A percentile compares a stretch with the other conserved stretches of the same genome.
phyloP scores from a whole-genome alignment of 495 filamentous ascomycete species.

The Pyrenula massariospora region DNA sequence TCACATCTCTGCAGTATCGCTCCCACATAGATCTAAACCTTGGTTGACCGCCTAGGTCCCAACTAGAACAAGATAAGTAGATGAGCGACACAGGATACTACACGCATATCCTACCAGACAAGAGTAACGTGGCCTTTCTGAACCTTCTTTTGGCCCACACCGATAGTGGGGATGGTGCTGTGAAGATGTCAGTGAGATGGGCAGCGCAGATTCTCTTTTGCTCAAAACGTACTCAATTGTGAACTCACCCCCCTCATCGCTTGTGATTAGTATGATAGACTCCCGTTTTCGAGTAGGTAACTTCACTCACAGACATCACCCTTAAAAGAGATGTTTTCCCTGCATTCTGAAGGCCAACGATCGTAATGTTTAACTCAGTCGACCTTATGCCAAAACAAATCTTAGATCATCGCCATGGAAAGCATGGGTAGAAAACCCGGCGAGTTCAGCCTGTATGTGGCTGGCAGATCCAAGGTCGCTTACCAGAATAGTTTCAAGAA shows the following conservation, averaged over 20 bases:
- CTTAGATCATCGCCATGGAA: constrained; percentile 7
- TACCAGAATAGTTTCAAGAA: constrained; percentile 96
- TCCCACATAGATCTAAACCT: constrained; percentile 99
- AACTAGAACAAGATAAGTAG: constrained; percentile 34
- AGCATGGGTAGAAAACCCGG: constrained; percentile 18
- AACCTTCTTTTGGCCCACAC: constrained; percentile 97
- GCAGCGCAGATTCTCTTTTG: constrained; percentile 19
- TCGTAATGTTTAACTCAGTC: constrained; percentile 98
- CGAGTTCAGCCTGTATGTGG: constrained; percentile 1
- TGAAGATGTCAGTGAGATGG: constrained; percentile 17
- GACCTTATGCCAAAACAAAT: constrained; percentile 48
- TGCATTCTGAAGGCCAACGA: constrained; percentile 98
- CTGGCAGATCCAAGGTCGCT: constrained; percentile 25
- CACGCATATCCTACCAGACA: constrained; percentile 54
- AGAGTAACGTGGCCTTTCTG: constrained; percentile 97
- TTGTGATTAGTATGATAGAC: constrained; percentile 17
- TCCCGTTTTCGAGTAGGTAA: no score
- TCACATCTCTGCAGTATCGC: constrained; percentile 92
- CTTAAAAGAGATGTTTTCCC: constrained; percentile 92
- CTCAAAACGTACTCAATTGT: constrained; percentile 80
- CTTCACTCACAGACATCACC: constrained; percentile 73
- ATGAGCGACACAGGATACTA: constrained; percentile 13
- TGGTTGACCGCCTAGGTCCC: constrained; percentile 96
- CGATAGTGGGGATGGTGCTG: constrained; percentile 96
- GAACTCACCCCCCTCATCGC: constrained; percentile 82